Evolutionary conservation across 805 yeast species (phyloP).

Genomic region (Ogataea sp.): DNA sequence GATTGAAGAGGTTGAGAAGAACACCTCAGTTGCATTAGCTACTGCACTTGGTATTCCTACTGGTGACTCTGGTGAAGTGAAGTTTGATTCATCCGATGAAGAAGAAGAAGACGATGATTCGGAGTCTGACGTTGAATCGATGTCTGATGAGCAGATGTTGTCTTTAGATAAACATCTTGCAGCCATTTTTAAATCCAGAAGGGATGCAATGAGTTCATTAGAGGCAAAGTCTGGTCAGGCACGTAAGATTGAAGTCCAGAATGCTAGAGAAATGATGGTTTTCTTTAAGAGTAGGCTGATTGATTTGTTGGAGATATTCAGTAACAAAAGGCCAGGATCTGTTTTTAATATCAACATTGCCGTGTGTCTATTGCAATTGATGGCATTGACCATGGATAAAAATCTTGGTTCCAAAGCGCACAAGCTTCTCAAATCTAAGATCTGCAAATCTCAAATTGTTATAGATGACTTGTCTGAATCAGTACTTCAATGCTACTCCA

Average conservation of each 20-base stretch:
- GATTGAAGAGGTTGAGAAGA: slow-evolving; percentile 27
- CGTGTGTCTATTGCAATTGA: slow-evolving; percentile 49
- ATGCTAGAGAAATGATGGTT: slow-evolving; percentile 73
- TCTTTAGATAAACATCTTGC: slow-evolving; percentile 82
- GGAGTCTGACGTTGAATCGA: slow-evolving; percentile 64
- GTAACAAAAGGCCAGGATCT: slow-evolving; percentile 35
- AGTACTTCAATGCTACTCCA: slow-evolving; percentile 12
- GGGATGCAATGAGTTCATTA: slow-evolving; percentile 45
- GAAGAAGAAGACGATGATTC: slow-evolving; percentile 48
- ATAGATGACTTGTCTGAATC: slow-evolving; percentile 4
- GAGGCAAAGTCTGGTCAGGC: slow-evolving; percentile 49
- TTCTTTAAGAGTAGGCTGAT: slow-evolving; percentile 72
- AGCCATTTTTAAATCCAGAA: slow-evolving; percentile 75
- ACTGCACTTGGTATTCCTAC: slow-evolving; percentile 62
- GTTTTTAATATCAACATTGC: slow-evolving; percentile 35
- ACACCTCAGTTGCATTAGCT: slow-evolving; percentile 58
- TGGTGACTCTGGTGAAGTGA: slow-evolving; percentile 30
- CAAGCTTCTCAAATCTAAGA: slow-evolving; percentile 52
- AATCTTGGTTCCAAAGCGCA: slow-evolving; percentile 68
- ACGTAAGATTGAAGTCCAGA: slow-evolving; percentile 63
- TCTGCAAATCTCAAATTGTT: slow-evolving; percentile 35
- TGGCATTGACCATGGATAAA: slow-evolving; percentile 62
- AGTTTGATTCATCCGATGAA: slow-evolving; percentile 35
- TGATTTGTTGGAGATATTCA: slow-evolving; percentile 65
- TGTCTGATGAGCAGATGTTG: slow-evolving; percentile 97